phyloP scores from a whole-genome alignment of 108 stramenopile genomes.

The Skeletonema menzelii region DNA sequence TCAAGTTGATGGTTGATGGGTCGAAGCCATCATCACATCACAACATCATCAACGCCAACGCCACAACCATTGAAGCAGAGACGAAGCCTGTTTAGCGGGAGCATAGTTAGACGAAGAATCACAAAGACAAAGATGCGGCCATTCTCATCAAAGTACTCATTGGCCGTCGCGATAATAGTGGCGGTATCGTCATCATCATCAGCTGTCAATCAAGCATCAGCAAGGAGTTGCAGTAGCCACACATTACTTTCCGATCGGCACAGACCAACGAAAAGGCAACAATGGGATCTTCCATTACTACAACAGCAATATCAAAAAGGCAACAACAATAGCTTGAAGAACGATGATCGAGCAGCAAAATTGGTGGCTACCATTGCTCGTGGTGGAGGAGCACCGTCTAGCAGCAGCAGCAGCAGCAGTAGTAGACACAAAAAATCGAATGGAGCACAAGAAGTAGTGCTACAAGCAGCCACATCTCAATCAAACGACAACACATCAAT shows the following conservation, averaged over 20 bases:
- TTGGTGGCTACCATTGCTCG: background rate
- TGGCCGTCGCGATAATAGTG: background rate
- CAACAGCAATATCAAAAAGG: background rate
- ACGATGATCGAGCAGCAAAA: background rate
- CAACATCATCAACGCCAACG: background rate
- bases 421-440: background rate
- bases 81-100: background rate
- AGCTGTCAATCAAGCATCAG: background rate
- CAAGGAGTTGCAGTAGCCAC: background rate
- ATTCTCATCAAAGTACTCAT: background rate
- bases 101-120: background rate
- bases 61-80: background rate
- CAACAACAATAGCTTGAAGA: background rate
- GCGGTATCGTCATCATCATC: background rate
- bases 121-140: background rate
- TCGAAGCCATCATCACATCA: background rate
- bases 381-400: background rate
- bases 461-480: background rate
- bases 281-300: background rate
- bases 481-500: background rate
- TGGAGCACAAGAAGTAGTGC: background rate
- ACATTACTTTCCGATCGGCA: background rate
- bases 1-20: too few relatives aligned
- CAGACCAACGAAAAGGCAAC: background rate
- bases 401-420: background rate